Base-by-base conservation (phyloP, 2,329 filamentous ascomycete species). In the Monosporascus sp. region DNA sequence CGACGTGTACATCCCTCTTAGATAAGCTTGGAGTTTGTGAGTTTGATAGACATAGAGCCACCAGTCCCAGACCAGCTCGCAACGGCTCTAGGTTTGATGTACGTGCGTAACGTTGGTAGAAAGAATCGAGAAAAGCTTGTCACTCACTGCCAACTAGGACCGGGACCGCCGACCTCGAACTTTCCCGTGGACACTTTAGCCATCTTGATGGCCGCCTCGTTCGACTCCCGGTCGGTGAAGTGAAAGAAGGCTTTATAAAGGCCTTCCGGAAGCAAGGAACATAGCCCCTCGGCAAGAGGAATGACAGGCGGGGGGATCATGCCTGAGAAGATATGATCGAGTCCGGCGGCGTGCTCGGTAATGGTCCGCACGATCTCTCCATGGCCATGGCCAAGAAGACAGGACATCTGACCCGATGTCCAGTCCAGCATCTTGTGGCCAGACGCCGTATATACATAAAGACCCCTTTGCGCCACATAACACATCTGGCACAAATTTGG, bases 121-220 rank as follows among this genome's bases (percentile, higher is more conserved):
- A 9, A 9, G 26, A 9, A 28, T 8, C 1, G 26, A 28, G 26
- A 7, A 28, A 28, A 24, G 9, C 26, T 28, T 2, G 8, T 3
- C 26, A 9, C 26, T 28, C 3, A 28, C 7, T 88, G 84, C 72
- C 78, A 87, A 37, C 78, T 81, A 0, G 78, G 78, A 0, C 74
- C 75, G 18, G 87, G 70, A 0, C 74, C 84, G 5, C 87, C 80
- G 49, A 88, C 77, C 63, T 87, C 82, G 59, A 82, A 87, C 50
- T 84, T 86, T 1, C 82, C 81, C 0, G 84, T 87, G 60, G 78
- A 84, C 9, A 77, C 70, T 59, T 87, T 87, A 3, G 84, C 84
- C 58, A 87, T 74, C 53, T 82, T 81, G 53, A 87, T 83, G 2
- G 84, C 84, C 3, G 81, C 82, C 58, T 88, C 84, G 55, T 76